A percentile compares a stretch with the other conserved stretches of the same genome.
These are phyloP conservation scores for Chiua virens DNA, from an alignment of 768 basidiomycete species.

Conservation along the genomic window DNA sequence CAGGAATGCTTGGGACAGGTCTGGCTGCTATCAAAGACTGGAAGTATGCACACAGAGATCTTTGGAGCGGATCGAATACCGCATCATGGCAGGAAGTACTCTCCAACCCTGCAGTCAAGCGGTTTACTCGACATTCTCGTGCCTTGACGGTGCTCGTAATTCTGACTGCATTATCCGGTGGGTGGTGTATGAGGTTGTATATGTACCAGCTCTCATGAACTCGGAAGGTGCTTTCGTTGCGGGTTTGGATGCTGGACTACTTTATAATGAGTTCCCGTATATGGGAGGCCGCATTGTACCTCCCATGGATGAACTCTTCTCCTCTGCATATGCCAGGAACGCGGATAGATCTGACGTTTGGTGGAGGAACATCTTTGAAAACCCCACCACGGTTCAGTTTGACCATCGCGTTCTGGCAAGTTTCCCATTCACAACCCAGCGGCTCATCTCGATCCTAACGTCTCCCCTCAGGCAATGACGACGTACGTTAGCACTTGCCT, in stretches of 20 bases:
- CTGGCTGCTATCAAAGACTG: conserved; percentile 76
- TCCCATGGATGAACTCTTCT: conserved; percentile 79
- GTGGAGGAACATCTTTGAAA: conserved; percentile 97
- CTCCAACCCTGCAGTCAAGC: conserved; percentile 53
- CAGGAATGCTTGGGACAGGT: conserved; percentile 86
- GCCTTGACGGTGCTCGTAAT: conserved; percentile 78
- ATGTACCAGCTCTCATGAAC: neutral
- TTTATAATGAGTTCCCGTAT: conserved; percentile 98
- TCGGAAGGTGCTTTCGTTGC: conserved; percentile 92
- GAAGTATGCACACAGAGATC: conserved; percentile 58
- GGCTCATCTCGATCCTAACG: neutral
- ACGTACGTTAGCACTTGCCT: conserved; percentile 72
- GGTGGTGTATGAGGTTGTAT: conserved; percentile 11
- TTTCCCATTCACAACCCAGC: conserved; percentile 8
- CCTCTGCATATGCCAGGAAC: conserved; percentile 68
- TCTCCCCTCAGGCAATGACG: conserved; percentile 64
- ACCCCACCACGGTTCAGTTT: conserved; percentile 97
- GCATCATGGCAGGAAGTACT: conserved; percentile 47
- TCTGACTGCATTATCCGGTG: conserved; percentile 90
- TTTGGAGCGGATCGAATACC: conserved; percentile 56
- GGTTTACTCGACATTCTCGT: conserved; percentile 60
- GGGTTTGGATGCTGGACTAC: conserved; percentile 91
- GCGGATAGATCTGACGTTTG: conserved; percentile 74
- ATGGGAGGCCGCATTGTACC: conserved; percentile 92
- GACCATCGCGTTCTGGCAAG: conserved; percentile 90